Evolutionary conservation across 805 yeast genomes (phyloP), one percentile per base, ranked within the genome.

Genomic region (Ogataea trehaloabstinens): DNA sequence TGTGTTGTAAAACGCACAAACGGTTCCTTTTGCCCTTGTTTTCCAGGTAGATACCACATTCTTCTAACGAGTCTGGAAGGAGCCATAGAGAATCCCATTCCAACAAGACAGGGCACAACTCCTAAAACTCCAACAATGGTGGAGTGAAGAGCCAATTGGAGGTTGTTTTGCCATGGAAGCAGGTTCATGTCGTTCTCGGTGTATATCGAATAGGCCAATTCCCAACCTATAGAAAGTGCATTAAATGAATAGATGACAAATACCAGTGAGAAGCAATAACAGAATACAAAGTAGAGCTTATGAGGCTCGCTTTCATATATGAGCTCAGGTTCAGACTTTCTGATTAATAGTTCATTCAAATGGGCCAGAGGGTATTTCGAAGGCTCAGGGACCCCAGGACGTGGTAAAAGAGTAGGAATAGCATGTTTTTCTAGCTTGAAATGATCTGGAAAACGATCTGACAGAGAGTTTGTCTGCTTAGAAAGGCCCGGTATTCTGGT

Each of bases 221-320:
- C 53, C 13, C 38, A 45, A 3, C 68, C 68, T 34, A 64, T 62
- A 15, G 55, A 38, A 4, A 56, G 52, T 6, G 61, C 61, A 43
- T 64, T 77, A 34, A 82, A 58, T 5, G 84, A 85, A 57, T 86
- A 86, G n/a, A 82, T 69, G 2, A 83, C 68, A 50, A 83, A 76
- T 8, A 82, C 78, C 27, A 85, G 63, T 0, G 89, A 86, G 53
- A 82, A 70, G 31, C 85, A 78, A 45, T 80, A 77, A 55, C 85
- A 76, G 16, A 78, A 73, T 8, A 85, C 64, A 58, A 85, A 86
- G 59, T 85, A 87, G 22, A 85, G 67, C 40, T 84, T 67, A 56
- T 87, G 95, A 0, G 93, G 85, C 61, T 87, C 95, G 19, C 89
- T 78, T 66, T 85, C 91, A 61, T 86, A 87, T 31, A 86, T 71